Evolutionary conservation across 176 grass and related monocot species (phyloP).

Genomic region (Carex scoparia): DNA sequence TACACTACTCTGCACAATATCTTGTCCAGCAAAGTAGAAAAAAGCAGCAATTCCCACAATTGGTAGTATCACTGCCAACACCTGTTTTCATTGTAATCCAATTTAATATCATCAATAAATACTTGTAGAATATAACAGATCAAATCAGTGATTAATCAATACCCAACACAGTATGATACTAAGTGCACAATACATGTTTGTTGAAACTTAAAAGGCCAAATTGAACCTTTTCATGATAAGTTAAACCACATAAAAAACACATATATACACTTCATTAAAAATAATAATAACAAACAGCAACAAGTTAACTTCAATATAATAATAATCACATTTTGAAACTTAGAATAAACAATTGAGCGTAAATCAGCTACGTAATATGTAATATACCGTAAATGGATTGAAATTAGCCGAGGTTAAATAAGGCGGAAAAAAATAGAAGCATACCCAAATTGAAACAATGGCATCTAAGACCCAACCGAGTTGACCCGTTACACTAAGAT

Average conservation of each 20-base stretch:
- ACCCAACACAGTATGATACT: not conserved
- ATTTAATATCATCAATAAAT: not conserved
- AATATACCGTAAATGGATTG: not conserved
- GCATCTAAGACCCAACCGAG: conserved; percentile 82
- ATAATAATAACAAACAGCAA: not conserved
- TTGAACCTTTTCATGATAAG: not conserved
- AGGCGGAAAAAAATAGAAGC: not conserved
- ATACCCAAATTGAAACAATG: conserved; percentile 94
- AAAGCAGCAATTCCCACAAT: conserved; percentile 70
- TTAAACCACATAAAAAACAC: not conserved
- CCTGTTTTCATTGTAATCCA: conserved; percentile 33
- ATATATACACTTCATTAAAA: no score
- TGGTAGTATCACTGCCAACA: conserved; percentile 65
- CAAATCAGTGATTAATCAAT: not conserved
- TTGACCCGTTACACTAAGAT: conserved; percentile 76
- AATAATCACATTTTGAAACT: not conserved
- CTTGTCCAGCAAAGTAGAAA: conserved; percentile 67
- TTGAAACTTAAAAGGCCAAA: not conserved
- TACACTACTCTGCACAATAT: conserved; percentile 79
- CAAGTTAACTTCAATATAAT: not conserved
- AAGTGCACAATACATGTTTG: not conserved
- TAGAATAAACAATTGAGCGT: not conserved
- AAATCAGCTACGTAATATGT: not conserved
- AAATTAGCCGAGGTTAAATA: not conserved
- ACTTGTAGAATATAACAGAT: not conserved